Evolutionary conservation across 768 basidiomycete genomes (phyloP).

Genomic region (Lactarius psammicola): DNA sequence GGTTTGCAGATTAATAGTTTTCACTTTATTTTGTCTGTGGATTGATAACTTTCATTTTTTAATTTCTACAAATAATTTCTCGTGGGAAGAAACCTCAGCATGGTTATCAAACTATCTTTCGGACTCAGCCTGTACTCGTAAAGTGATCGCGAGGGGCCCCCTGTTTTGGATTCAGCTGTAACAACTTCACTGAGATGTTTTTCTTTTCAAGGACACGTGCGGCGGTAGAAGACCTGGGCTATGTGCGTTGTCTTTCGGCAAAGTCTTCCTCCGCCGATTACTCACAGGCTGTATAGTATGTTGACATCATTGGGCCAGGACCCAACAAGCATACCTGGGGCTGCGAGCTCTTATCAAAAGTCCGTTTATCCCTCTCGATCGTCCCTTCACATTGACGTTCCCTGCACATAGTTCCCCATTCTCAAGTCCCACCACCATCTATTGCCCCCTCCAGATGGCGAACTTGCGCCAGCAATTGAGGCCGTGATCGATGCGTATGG

Average conservation of each 20-base stretch:
- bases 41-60: too few species aligned
- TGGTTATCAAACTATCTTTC: too few species aligned
- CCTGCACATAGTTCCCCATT: constrained; percentile 68
- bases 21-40: too few species aligned
- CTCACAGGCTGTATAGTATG: constrained; percentile 50
- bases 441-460: constrained; percentile 80
- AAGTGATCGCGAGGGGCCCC: too few species aligned
- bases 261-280: background rate
- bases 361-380: constrained; percentile 28
- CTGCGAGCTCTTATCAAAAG: constrained; percentile 77
- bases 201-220: constrained; percentile 60
- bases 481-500: constrained; percentile 80
- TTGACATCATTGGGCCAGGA: constrained; percentile 86
- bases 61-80: too few species aligned
- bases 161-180: too few species aligned
- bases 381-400: constrained; percentile 3
- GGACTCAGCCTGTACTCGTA: too few species aligned
- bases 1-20: too few species aligned
- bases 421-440: constrained; percentile 83
- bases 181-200: constrained; percentile 22
- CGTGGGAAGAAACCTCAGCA: too few species aligned
- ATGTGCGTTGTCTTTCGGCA: constrained; percentile 52
- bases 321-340: constrained; percentile 92
- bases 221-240: constrained; percentile 74
- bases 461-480: constrained; percentile 88